Evolutionary conservation across 2,329 filamentous ascomycete species (phyloP).

Genomic region (Ophidiomyces ophidiicola): DNA sequence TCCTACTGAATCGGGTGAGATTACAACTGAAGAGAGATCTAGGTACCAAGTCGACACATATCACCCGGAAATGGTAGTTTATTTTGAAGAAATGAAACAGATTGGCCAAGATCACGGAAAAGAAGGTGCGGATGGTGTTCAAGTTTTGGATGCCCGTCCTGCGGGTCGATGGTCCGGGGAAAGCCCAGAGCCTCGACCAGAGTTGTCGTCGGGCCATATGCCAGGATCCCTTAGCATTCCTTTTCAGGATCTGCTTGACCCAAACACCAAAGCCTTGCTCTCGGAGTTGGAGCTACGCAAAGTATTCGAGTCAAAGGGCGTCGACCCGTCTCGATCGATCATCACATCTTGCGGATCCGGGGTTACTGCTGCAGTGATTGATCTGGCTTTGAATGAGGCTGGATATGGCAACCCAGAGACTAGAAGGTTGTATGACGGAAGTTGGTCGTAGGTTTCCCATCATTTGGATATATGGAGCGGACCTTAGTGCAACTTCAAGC

Average conservation of each 20-base stretch:
- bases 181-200: slow-evolving; percentile 74
- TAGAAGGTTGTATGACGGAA: slow-evolving; percentile 81
- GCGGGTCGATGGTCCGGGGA: slow-evolving; percentile 67
- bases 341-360: slow-evolving; percentile 86
- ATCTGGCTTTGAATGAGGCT: slow-evolving; percentile 71
- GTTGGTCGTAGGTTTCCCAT: slow-evolving; percentile 70
- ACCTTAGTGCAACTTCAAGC: slow-evolving; percentile 7
- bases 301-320: slow-evolving; percentile 65
- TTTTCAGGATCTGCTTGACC: slow-evolving; percentile 66
- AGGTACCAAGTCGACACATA: slow-evolving; percentile 44
- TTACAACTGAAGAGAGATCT: slow-evolving; percentile 29
- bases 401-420: slow-evolving; percentile 56
- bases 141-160: slow-evolving; percentile 79
- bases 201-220: slow-evolving; percentile 80
- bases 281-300: slow-evolving; percentile 58
- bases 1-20: slow-evolving; percentile 63
- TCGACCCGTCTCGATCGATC: slow-evolving; percentile 68
- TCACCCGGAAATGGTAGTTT: slow-evolving; percentile 54
- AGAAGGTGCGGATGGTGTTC: slow-evolving; percentile 68
- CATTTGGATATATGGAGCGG: slow-evolving; percentile 11
- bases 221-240: slow-evolving; percentile 77
- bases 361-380: slow-evolving; percentile 82
- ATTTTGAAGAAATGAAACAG: slow-evolving; percentile 71
- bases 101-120: slow-evolving; percentile 66
- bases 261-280: slow-evolving; percentile 67